Evolutionary conservation across 345 rosid genomes (phyloP), one percentile per base, ranked within the genome.

Genomic region (Barbarea vulgaris): DNA sequence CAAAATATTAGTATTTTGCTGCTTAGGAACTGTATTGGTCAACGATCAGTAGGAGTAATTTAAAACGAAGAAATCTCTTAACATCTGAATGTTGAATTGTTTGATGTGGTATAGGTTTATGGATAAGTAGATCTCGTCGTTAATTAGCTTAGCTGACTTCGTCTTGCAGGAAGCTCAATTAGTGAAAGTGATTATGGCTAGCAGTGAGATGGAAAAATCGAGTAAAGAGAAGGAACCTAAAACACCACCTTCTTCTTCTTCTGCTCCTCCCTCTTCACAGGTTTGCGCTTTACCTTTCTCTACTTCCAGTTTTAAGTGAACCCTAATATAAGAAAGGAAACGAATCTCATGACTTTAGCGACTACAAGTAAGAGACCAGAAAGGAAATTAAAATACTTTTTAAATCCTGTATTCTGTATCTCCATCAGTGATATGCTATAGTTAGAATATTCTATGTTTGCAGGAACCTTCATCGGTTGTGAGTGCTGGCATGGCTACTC

Each of bases 401-500:
- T 2, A 8, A 44, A 33, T n/a, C n/a, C n/a, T n/a, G n/a, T n/a
- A n/a, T n/a, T n/a, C n/a, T n/a, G 14, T 81, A 14, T 74, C 76
- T 21, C 5, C 21, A 27, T 68, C 25, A 25, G 44, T 70, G 54
- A 63, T 65, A 2, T 46, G 69, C 44, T 9, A 9, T 22, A 13
- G 19, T 15, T 81, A 76, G 18, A 34, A 51, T n/a, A 19, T 74
- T 70, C 15, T 75, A 72, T 59, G 44, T 80, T 7, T 71, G 73
- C 84, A 92, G 98, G 99, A 92, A 79, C 96, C 84, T 53, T 77
- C 91, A 4, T 79, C 87, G 0, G 84, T 89, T 27, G 69, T 89
- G 53, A 78, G 80, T 79, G 75, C 92, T 41, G 88, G 84, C 57
- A 47, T 83, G 9, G 90, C 90, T 54, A 89, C 89, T 81, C 87